Base-by-base conservation (phyloP, 305 asterid genomes). In the Fraxinus paxiana region DNA sequence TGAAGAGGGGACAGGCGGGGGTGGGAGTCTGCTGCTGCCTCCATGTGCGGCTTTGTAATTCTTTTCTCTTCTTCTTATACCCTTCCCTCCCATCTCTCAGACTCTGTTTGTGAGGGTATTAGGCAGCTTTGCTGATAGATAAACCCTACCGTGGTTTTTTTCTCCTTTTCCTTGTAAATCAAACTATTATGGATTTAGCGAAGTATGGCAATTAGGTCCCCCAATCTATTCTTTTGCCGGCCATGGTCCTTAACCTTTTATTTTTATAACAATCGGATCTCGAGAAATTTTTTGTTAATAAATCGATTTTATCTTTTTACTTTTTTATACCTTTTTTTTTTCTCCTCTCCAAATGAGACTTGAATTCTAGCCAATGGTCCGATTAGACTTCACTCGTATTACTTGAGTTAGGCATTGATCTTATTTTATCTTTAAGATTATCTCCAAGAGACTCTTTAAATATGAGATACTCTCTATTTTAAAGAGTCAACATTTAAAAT, bases 11-110 rank as follows among this genome's bases (percentile, higher is more conserved):
- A 80, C 85, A 1, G 97, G 99, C 10, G 99, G 97, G 0, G 96
- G 97, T 26, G 97, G 97, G 17, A 93, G 96, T 31, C 97, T 86
- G 78, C 74, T 51, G 85, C 81, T 81, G 20, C 87, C 91, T 13
- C 95, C 98, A 79, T 94, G 98, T 4, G 97, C 96, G 9, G 96
- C 97, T 77, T 74, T 81, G 86, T 89, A 94, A 71, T 96, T 94
- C 88, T 92, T 96, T 84, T 94, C 97, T 67, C 97, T 92, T 82
- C 99, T 89, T 82, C 83, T 86, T 31, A 54, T 76, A 26, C 97
- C 99, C 84, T 96, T 96, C 22, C 95, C 98, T 13, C 92, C 99
- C 99, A 96, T 94, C 26, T 73, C 12, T 35, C 65, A 73, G 54
- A 1, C 37, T 30, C n/a, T 9, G 72, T 22, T 63, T 24, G 33